These are phyloP conservation scores for Apiospora rasikravindrae DNA, from an alignment of 2,329 filamentous ascomycete genomes.

Conservation along the genomic window DNA sequence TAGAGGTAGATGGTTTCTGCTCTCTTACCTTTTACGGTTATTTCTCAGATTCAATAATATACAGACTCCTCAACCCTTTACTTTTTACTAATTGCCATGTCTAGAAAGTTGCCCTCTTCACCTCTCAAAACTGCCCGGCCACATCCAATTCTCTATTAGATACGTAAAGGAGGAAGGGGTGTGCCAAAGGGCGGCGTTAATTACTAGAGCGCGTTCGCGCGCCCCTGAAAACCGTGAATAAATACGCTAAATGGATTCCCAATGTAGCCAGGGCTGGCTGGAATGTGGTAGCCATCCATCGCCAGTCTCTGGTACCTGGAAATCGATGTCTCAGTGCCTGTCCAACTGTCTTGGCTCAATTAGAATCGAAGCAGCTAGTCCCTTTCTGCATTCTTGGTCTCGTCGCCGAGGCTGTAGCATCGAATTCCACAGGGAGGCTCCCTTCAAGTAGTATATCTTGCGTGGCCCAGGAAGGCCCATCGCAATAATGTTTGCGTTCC, in stretches of 20 bases:
- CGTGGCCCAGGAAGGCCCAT: too few species aligned
- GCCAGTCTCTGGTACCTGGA: conserved; percentile 6
- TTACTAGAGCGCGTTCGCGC: neutral
- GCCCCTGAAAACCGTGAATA: neutral
- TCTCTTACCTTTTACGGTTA: neutral
- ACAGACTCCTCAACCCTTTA: neutral
- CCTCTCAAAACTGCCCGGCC: neutral
- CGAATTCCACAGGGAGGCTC: conserved; percentile 26
- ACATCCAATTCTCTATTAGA: neutral
- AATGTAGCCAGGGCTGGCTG: neutral
- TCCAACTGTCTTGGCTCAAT: conserved; percentile 20
- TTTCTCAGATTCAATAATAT: neutral
- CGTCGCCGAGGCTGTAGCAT: conserved; percentile 26
- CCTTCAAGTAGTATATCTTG: neutral
- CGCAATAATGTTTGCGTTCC: too few species aligned
- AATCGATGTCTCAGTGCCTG: conserved; percentile 20
- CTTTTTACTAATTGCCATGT: neutral
- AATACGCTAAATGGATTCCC: neutral
- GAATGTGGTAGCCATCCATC: neutral
- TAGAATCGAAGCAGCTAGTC: conserved; percentile 17
- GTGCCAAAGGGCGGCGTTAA: neutral
- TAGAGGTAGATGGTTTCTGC: conserved; percentile 19
- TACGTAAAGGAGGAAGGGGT: neutral
- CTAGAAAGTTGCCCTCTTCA: neutral
- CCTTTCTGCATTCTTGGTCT: conserved; percentile 20